phyloP scores from a whole-genome alignment of 1,139 yeast species.

The Yamadazyma atmosphaerica region DNA sequence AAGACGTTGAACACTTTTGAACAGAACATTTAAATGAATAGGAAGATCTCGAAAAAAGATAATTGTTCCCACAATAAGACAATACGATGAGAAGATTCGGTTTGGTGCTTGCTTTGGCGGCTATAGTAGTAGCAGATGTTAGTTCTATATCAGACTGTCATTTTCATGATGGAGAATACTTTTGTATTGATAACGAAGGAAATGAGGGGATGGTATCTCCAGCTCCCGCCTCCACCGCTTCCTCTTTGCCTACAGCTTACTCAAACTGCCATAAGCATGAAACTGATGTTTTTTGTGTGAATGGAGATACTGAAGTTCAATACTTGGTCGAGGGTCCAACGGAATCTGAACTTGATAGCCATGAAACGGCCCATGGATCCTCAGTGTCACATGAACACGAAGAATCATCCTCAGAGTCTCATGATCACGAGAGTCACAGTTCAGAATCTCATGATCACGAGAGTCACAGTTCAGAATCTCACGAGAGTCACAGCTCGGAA shows the following conservation, averaged over 20 bases:
- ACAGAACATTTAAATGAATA: too few relatives aligned
- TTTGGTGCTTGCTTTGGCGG: too few relatives aligned
- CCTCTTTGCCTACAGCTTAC: conserved; percentile 3
- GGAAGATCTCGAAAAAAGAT: too few relatives aligned
- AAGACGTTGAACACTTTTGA: too few relatives aligned
- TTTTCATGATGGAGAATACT: conserved; percentile 25
- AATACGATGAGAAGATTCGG: too few relatives aligned
- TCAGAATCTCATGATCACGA: too few relatives aligned
- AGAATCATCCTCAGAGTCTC: conserved; percentile 1
- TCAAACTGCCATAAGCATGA: conserved; percentile 29
- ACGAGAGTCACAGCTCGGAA: too few relatives aligned
- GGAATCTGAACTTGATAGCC: too few relatives aligned
- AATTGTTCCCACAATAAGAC: too few relatives aligned
- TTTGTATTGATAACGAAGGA: conserved; percentile 27
- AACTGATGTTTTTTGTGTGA: conserved; percentile 23
- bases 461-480: too few relatives aligned
- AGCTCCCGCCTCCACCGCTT: conserved; percentile 24
- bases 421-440: too few relatives aligned
- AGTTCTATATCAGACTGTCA: conserved; percentile 23
- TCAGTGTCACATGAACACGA: conserved; percentile 1
- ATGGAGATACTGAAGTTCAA: conserved; percentile 22
- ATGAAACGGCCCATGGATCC: too few relatives aligned
- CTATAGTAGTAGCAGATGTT: neutral
- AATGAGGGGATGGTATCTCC: conserved; percentile 30
- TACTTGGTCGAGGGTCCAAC: conserved; percentile 21